Percentiles rank a stretch among this genome's conserved stretches.
Evolutionary conservation across 2,329 filamentous ascomycete genomes (phyloP).

Genomic region (Fusarium brevicatenulatum): DNA sequence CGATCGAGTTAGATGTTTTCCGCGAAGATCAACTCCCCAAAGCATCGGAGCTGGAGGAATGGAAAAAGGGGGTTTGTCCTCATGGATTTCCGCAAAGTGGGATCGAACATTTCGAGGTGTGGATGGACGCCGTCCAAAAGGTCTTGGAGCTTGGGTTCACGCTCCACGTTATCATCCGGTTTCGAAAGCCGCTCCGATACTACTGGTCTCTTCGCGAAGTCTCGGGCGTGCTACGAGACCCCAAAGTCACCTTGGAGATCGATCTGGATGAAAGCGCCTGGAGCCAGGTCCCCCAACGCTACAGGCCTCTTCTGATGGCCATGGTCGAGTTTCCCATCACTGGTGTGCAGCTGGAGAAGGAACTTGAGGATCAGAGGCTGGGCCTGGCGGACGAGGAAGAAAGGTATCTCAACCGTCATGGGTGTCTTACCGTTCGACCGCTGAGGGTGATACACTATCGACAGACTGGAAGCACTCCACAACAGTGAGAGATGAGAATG

Average conservation of each 20-base stretch:
- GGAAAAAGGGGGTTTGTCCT: accelerated
- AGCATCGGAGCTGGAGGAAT: neutral
- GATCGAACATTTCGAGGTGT: neutral
- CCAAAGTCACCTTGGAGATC: neutral
- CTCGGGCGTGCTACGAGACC: neutral
- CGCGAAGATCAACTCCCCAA: neutral
- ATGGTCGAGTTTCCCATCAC: neutral
- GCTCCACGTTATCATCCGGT: neutral
- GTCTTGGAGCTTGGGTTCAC: neutral
- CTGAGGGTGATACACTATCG: neutral
- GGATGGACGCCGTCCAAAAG: neutral
- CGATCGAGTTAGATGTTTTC: neutral
- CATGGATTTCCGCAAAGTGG: neutral
- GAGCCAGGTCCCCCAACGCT: neutral
- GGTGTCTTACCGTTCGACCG: neutral
- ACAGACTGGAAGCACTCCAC: neutral
- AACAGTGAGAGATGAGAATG: neutral
- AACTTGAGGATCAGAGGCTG: neutral
- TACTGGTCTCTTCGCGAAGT: accelerated
- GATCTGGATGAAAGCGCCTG: neutral
- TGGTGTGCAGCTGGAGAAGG: neutral
- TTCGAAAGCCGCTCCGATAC: neutral
- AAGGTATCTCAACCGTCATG: accelerated
- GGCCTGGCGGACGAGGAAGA: neutral
- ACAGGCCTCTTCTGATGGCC: neutral